These are phyloP conservation scores for Ammopiptanthus mongolicus DNA, from an alignment of 306 rosid genomes.

Conservation along the genomic window DNA sequence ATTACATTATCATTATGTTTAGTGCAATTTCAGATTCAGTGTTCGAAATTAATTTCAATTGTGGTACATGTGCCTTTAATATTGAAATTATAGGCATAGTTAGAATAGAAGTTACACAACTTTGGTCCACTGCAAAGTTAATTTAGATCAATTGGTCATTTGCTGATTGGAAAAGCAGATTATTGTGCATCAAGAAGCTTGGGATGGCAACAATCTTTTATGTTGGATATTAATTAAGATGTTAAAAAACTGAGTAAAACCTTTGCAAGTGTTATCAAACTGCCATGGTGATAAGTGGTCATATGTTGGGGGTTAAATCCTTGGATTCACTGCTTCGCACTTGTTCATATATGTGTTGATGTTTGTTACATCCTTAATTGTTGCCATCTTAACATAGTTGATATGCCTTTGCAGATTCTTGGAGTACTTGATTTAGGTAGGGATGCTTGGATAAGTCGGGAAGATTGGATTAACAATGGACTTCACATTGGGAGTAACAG, in stretches of 20 bases:
- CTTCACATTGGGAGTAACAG: constrained; percentile 60
- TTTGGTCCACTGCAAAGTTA: too few species aligned
- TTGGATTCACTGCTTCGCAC: neutral
- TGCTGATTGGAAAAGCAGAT: too few species aligned
- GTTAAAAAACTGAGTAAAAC: neutral
- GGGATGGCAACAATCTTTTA: too few species aligned
- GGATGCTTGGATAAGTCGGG: constrained; percentile 82
- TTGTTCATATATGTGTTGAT: neutral
- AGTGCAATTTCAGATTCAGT: neutral
- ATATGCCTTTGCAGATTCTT: constrained; percentile 50
- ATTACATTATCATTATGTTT: too few species aligned
- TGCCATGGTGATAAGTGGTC: neutral
- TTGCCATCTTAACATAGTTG: neutral
- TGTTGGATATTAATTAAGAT: neutral
- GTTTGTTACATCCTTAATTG: neutral
- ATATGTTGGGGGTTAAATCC: neutral
- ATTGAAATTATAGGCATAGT: neutral
- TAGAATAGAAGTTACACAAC: too few species aligned
- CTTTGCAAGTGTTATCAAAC: neutral
- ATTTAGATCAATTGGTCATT: too few species aligned
- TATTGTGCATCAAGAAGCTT: too few species aligned
- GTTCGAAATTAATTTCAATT: neutral
- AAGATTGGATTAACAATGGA: constrained; percentile 84
- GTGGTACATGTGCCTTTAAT: neutral
- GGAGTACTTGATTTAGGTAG: constrained; percentile 85